Conservation (phyloP, 345 rosid genomes). For the Geranium brycei region DNA sequence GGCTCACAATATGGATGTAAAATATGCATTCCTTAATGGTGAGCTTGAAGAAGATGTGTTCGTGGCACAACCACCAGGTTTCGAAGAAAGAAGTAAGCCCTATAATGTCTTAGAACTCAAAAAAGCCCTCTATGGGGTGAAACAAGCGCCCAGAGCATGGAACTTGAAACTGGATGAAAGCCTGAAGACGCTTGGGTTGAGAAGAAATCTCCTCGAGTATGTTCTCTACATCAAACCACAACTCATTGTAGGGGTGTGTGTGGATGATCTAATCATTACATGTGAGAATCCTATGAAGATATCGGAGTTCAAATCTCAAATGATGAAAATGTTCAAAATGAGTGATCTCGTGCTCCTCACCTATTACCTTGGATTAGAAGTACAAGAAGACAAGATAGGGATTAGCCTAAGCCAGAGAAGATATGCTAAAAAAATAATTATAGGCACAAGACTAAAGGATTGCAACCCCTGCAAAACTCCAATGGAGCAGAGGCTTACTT, state of each 20-base stretch:
- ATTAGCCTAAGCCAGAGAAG: too few relatives aligned
- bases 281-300: not conserved
- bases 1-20: not conserved
- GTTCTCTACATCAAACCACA: not conserved
- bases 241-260: not conserved
- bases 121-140: not conserved
- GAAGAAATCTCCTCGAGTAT: not conserved
- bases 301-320: not conserved
- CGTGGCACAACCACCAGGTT: not conserved
- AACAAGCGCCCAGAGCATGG: not conserved
- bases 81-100: not conserved
- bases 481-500: not conserved
- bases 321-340: not conserved
- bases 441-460: too few relatives aligned
- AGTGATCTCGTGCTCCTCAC: not conserved
- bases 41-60: not conserved
- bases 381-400: too few relatives aligned
- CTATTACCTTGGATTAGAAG: too few relatives aligned
- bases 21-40: not conserved
- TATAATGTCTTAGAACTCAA: too few relatives aligned
- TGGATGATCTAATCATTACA: not conserved
- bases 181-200: not conserved
- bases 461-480: not conserved
- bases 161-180: not conserved
- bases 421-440: too few relatives aligned